A percentile compares a stretch with the other conserved stretches of the same genome.
Conservation (phyloP, 2,329 filamentous ascomycete genomes). For the Blumeria hordei region DNA sequence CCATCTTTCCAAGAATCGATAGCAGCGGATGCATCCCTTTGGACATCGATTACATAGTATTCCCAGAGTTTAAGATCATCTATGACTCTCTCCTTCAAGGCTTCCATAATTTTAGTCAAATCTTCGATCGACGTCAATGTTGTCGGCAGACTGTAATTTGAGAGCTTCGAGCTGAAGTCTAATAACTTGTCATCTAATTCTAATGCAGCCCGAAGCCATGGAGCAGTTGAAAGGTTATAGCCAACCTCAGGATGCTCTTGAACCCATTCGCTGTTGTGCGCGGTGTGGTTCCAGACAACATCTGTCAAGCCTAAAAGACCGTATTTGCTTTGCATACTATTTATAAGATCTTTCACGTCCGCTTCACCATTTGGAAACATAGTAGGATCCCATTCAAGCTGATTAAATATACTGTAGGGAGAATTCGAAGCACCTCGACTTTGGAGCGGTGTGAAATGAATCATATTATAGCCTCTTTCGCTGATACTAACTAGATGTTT, state of each 20-base stretch:
- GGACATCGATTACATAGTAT: conserved; percentile 67
- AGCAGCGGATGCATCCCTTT: conserved; percentile 42
- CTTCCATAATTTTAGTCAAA: conserved; percentile 59
- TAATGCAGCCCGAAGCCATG: conserved; percentile 47
- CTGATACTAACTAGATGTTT: conserved; percentile 72
- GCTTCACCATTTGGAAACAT: conserved; percentile 69
- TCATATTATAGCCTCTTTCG: conserved; percentile 89
- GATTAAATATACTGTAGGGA: conserved; percentile 89
- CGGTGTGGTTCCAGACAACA: conserved; percentile 95
- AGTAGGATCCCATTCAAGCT: conserved; percentile 59
- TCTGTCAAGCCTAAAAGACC: conserved; percentile 76
- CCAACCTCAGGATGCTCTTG: conserved; percentile 85
- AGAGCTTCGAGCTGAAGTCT: conserved; percentile 35
- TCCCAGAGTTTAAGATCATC: conserved; percentile 68
- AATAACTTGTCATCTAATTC: conserved; percentile 58
- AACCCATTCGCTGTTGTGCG: conserved; percentile 85
- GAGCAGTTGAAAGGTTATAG: conserved; percentile 81
- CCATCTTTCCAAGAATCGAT: conserved; percentile 48
- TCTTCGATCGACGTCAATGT: conserved; percentile 48
- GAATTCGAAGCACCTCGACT: conserved; percentile 77
- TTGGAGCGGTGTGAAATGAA: conserved; percentile 92
- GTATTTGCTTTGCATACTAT: conserved; percentile 63
- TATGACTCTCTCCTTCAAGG: conserved; percentile 59
- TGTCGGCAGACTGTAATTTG: conserved; percentile 47
- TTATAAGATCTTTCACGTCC: conserved; percentile 54